These are phyloP conservation scores for Hymenoscyphus albidus DNA, from an alignment of 2,329 filamentous ascomycete genomes.

Conservation along the genomic window DNA sequence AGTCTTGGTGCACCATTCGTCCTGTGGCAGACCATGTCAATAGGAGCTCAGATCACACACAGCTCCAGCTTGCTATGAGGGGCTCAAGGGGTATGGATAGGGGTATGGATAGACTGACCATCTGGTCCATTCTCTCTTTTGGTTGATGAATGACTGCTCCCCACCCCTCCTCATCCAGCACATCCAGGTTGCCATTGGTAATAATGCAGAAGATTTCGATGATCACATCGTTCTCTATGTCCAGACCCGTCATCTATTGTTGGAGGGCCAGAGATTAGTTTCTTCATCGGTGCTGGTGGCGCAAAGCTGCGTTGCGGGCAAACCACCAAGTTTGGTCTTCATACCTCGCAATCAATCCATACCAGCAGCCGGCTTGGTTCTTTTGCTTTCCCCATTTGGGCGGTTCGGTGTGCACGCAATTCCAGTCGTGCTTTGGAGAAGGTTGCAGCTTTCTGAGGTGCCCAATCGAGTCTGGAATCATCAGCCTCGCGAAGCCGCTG, in stretches of 20 bases:
- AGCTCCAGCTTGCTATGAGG: neutral
- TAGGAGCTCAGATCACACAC: neutral
- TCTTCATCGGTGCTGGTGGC: neutral
- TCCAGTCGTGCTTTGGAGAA: neutral
- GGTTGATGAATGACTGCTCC: constrained; percentile 75
- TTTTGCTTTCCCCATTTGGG: constrained; percentile 12
- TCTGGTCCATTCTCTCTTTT: constrained; percentile 64
- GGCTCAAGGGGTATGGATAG: constrained; percentile 6
- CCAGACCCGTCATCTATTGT: constrained; percentile 84
- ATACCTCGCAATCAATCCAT: constrained; percentile 36
- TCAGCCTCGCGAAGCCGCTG: neutral
- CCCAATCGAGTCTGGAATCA: neutral
- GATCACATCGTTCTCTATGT: constrained; percentile 75
- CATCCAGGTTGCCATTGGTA: constrained; percentile 72
- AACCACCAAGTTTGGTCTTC: constrained; percentile 2
- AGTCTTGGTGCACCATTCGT: constrained; percentile 80
- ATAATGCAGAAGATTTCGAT: constrained; percentile 91
- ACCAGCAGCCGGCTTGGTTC: constrained; percentile 27
- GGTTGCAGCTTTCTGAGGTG: neutral
- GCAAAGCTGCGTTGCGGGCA: neutral
- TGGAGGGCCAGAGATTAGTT: constrained; percentile 12
- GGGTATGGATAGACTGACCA: constrained; percentile 42
- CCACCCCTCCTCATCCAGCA: constrained; percentile 74
- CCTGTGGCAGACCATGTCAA: constrained; percentile 38
- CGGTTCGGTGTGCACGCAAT: constrained; percentile 5